These are phyloP conservation scores for Paxillus rubicundulus DNA, from an alignment of 768 basidiomycete genomes.

Conservation along the genomic window DNA sequence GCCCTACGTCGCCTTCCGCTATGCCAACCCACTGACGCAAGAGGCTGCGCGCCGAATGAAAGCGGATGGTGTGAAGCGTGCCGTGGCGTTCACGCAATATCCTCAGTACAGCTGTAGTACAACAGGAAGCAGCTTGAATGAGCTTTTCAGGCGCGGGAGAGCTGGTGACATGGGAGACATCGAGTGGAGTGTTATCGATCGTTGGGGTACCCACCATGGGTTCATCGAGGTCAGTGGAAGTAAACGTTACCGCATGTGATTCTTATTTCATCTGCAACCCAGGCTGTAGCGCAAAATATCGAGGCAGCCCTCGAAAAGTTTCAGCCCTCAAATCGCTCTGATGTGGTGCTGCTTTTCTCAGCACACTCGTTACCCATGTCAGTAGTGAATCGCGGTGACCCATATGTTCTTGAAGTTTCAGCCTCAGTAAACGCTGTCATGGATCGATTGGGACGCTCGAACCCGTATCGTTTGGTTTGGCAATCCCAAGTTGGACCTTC, in stretches of 20 bases:
- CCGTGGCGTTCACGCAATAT: slow-evolving; percentile 96
- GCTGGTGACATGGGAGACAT: slow-evolving; percentile 63
- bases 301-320: slow-evolving; percentile 80
- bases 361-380: slow-evolving; percentile 98
- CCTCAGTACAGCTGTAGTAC: slow-evolving; percentile 99
- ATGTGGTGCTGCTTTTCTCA: slow-evolving; percentile 88
- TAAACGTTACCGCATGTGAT: not conserved
- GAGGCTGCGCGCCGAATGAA: slow-evolving; percentile 81
- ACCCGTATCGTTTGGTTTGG: slow-evolving; percentile 95
- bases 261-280: slow-evolving; percentile 5
- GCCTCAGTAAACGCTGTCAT: slow-evolving; percentile 93
- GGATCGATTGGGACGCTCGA: slow-evolving; percentile 73
- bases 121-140: slow-evolving; percentile 95
- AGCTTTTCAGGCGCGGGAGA: slow-evolving; percentile 70
- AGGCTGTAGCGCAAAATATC: slow-evolving; percentile 92
- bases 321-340: slow-evolving; percentile 62
- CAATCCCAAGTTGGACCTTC: slow-evolving; percentile 97
- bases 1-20: slow-evolving; percentile 93
- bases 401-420: slow-evolving; percentile 93
- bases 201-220: slow-evolving; percentile 95
- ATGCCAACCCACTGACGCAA: slow-evolving; percentile 85
- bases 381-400: slow-evolving; percentile 97
- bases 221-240: slow-evolving; percentile 78
- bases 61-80: slow-evolving; percentile 86
- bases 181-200: slow-evolving; percentile 96